Base-by-base conservation (phyloP, 2,329 filamentous ascomycete genomes). In the Neonectria sp. region DNA sequence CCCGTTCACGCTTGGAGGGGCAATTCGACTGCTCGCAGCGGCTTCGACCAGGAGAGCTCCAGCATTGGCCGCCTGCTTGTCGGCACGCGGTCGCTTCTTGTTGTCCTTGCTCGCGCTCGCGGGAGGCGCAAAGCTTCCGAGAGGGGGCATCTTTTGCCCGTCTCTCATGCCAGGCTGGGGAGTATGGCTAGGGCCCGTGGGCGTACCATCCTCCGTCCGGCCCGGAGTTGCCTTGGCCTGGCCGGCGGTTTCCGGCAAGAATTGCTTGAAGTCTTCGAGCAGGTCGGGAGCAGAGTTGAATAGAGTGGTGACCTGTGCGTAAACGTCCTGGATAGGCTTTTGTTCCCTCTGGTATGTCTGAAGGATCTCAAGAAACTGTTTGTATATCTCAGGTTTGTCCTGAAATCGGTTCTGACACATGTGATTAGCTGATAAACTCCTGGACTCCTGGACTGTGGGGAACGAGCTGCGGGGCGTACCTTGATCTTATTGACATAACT, bases 401-500 rank as follows among this genome's bases (percentile, higher is more conserved):
- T 97, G 92, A 82, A 98, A 99, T 51, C 96, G 95, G 79, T 98
- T 99, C 94, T 97, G 77, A 63, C 33, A 68, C 64, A 57, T 37
- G 7, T 63, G 61, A 68, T 76, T 71, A 75, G 73, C 68, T 64
- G 43, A 60, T 57, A 35, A 53, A 53, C 33, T 53, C 51, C 31
- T 53, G 6, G 29, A 5, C 51, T 53, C 57, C 60, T 62, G 60
- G 53, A 40, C 60, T 61, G 12, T 35, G 43, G 21, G 27, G 12
- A 21, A 9, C 24, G 40, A 66, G 51, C 65, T 40, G 55, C 58
- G 60, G 55, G 35, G 75, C 88, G 80, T 83, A 96, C 95, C 91
- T 99, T 99, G 77, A 99, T 99, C 84, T 99, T 99, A 79, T 99
- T 99, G 61, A 99, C 96, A 77, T 99, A 99, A 80, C 95, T 98